Evolutionary conservation across 257 asterid species (phyloP).

Genomic region (Paulownia fortunei): DNA sequence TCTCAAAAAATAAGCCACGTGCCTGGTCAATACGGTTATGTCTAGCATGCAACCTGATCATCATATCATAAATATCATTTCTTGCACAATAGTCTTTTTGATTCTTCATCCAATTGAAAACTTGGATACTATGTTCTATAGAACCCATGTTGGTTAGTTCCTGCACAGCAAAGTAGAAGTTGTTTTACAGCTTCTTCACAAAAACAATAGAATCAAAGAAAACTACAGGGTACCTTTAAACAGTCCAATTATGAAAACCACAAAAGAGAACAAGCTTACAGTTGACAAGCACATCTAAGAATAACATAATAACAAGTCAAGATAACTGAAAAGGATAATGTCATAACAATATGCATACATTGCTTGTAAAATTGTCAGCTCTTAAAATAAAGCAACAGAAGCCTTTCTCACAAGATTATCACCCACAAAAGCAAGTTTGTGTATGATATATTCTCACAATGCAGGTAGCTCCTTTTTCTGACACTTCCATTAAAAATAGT

Average conservation of each 20-base stretch:
- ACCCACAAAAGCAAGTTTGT: no score
- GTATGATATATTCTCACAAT: no score
- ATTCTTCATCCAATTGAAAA: slow-evolving; percentile 96
- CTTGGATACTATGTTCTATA: slow-evolving; percentile 74
- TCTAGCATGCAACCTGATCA: slow-evolving; percentile 87
- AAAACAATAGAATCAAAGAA: background rate
- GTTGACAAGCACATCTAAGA: background rate
- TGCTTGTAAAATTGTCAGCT: no score
- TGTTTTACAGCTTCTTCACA: background rate
- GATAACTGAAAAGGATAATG: no score
- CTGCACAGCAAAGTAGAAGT: slow-evolving; percentile 48
- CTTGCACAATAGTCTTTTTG: slow-evolving; percentile 78
- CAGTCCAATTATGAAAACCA: background rate
- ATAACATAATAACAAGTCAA: no score
- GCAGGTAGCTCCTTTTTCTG: no score
- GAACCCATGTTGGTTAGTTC: slow-evolving; percentile 79
- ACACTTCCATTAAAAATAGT: no score
- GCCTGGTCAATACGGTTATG: slow-evolving; percentile 92
- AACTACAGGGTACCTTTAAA: background rate
- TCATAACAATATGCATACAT: no score
- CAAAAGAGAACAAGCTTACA: background rate
- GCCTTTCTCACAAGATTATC: no score
- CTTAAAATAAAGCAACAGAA: no score
- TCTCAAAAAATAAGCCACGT: slow-evolving; percentile 94
- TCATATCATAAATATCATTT: slow-evolving; percentile 86